Conservation (phyloP, 306 rosid species). For the Coriaria nepalensis region DNA sequence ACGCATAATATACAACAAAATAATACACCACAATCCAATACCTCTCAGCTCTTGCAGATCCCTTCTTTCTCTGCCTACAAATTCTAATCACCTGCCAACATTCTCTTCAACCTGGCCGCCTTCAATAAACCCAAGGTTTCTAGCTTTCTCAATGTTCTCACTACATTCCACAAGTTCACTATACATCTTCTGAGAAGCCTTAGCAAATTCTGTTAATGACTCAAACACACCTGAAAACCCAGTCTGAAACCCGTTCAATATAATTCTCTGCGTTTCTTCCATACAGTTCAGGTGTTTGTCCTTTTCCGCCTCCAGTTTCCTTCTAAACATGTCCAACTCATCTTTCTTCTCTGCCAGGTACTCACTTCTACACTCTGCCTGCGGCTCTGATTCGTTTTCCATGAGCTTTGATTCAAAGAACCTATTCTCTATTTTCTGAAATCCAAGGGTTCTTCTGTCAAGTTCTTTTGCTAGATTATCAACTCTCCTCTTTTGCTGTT, state of each 20-base stretch:
- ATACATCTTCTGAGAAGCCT: conserved; percentile 67
- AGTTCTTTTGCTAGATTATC: conserved; percentile 53
- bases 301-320: conserved; percentile 58
- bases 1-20: conserved; percentile 45
- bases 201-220: conserved; percentile 59
- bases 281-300: conserved; percentile 60
- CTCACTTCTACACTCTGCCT: conserved; percentile 26
- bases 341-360: conserved; percentile 47
- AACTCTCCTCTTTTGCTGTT: conserved; percentile 74
- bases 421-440: conserved; percentile 40
- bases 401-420: conserved; percentile 38
- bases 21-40: conserved; percentile 3
- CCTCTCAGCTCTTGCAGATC: conserved; percentile 6
- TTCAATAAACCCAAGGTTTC: conserved; percentile 35
- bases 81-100: conserved; percentile 27
- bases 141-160: conserved; percentile 40
- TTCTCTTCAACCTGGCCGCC: conserved; percentile 25
- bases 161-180: conserved; percentile 39
- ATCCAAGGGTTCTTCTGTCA: conserved; percentile 33
- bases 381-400: conserved; percentile 30
- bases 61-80: too few species aligned
- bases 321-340: conserved; percentile 42
- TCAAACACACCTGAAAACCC: conserved; percentile 74
- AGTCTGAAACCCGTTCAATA: conserved; percentile 56
- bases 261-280: conserved; percentile 65